A percentile compares a stretch with the other conserved stretches of the same genome.
phyloP scores from a whole-genome alignment of 1,284 basidiomycete species.

The Golubevia pallescens region DNA sequence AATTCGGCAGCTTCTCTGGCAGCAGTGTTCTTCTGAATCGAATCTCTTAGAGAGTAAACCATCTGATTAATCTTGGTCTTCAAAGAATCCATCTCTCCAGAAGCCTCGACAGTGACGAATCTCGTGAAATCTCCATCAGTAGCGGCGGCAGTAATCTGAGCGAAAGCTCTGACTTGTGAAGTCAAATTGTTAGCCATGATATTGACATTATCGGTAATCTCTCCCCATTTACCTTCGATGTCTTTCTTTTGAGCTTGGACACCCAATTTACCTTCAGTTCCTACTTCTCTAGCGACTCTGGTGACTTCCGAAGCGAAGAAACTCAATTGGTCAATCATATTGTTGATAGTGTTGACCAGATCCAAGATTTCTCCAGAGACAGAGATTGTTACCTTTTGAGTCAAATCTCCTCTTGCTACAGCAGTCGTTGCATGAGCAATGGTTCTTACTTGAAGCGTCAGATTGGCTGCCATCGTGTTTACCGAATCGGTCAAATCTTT shows the following conservation, averaged over 20 bases:
- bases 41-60: slow-evolving; percentile 96
- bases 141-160: slow-evolving; percentile 96
- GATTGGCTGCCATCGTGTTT: slow-evolving; percentile 69
- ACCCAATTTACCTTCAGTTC: slow-evolving; percentile 93
- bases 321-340: slow-evolving; percentile 93
- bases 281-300: slow-evolving; percentile 91
- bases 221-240: slow-evolving; percentile 97
- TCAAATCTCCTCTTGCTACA: slow-evolving; percentile 90
- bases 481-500: slow-evolving; percentile 83
- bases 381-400: slow-evolving; percentile 86
- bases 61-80: slow-evolving; percentile 99
- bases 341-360: slow-evolving; percentile 76
- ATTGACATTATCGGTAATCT: slow-evolving; percentile 82
- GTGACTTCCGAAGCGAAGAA: slow-evolving; percentile 94
- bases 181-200: slow-evolving; percentile 79
- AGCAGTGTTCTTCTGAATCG: slow-evolving; percentile 98
- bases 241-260: slow-evolving; percentile 97
- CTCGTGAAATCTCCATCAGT: slow-evolving; percentile 99
- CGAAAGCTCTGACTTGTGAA: slow-evolving; percentile 97
- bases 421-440: slow-evolving; percentile 95
- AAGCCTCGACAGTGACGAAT: slow-evolving; percentile 98
- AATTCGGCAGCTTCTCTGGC: slow-evolving; percentile 96
- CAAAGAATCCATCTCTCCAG: slow-evolving; percentile 98
- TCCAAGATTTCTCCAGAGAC: slow-evolving; percentile 95
- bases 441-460: slow-evolving; percentile 92